Base-by-base conservation (phyloP, 805 yeast species). In the Ogataea ganodermae region DNA sequence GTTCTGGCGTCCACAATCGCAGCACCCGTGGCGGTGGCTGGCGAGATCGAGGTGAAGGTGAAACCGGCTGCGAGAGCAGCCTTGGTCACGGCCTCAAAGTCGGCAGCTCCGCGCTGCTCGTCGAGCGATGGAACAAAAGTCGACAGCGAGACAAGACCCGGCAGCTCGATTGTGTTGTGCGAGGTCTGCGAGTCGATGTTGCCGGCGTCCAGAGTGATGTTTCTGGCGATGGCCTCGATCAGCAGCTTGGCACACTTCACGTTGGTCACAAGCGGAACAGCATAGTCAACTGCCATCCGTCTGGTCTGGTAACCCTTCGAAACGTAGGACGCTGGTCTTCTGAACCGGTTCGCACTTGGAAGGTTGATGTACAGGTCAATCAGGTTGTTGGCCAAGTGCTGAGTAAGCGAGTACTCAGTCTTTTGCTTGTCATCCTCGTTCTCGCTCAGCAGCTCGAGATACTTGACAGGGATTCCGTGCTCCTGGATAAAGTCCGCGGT, bases 221-320 rank as follows among this genome's bases (percentile, higher is more conserved):
- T 73, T 74, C 94, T 78, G 32, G 92, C 78, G 56, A 90, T 69
- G n/a, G 99, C 98, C 74, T 94, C 98, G 57, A 94, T 84, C 70
- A 94, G 77, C 57, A 94, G 76, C 73, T 94, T 94, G 53, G 99
- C 99, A 76, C 91, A 85, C 73, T 94, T 94, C 58, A 94, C 98
- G 66, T 94, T 94, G 56, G 99, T 94, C 42, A 94, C 96, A 68
- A 94, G 78, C 43, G 99, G 99, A 66, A 94, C 90, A 44, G 97
- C 91, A 69, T 88, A 95, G 72, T 94, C 99, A 57, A 94, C 97
- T 58, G 99, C 99, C 98, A 94, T 88, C 78, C 99, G 94, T 79
- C 99, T 95, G 38, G 98, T 89, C 70, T 81, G 84, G 79, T 94
- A 94, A 68, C 99, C 99, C 74, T 88, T 90, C 23, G 97, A 89